These are phyloP conservation scores for Lophiotrema nucula DNA, from an alignment of 495 filamentous ascomycete species.

Conservation along the genomic window DNA sequence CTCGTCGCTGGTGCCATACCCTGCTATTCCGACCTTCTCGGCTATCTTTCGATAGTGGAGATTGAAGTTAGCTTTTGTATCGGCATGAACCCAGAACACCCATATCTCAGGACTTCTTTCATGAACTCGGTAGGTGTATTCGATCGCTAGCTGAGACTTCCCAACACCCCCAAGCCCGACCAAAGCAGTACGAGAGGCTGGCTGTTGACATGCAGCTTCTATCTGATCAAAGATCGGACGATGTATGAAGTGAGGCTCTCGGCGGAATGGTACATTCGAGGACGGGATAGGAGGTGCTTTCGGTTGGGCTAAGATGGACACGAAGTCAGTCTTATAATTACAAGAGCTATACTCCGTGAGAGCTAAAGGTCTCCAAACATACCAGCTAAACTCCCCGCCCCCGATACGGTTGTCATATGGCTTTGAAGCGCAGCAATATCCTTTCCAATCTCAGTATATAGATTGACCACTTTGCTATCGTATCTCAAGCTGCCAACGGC, in stretches of 20 bases:
- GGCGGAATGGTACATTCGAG: constrained; percentile 40
- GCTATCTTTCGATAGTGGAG: constrained; percentile 3
- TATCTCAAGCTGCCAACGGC: constrained; percentile 12
- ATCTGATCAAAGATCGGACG: constrained; percentile 44
- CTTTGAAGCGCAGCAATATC: too few relatives aligned
- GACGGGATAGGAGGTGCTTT: too few relatives aligned
- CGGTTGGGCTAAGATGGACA: too few relatives aligned
- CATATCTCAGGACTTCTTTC: constrained; percentile 12
- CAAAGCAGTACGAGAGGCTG: constrained; percentile 28
- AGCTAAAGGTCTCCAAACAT: too few relatives aligned
- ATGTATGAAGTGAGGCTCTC: constrained; percentile 47
- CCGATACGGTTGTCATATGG: too few relatives aligned
- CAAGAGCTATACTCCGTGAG: too few relatives aligned
- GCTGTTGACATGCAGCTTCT: constrained; percentile 28
- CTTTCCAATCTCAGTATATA: too few relatives aligned
- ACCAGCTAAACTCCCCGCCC: too few relatives aligned
- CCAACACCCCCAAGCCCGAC: constrained; percentile 50
- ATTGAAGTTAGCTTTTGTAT: constrained; percentile 1
- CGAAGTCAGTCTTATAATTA: too few relatives aligned
- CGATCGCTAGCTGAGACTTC: constrained; percentile 31
- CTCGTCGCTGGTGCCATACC: too few relatives aligned
- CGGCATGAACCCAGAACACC: constrained; percentile 25
- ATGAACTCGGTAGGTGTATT: constrained; percentile 4
- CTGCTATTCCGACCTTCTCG: constrained; percentile 1
- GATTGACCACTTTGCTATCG: constrained; percentile 14